These are phyloP conservation scores for Chlamydomonas eustigma DNA, from an alignment of 139 green algal species.

Conservation along the genomic window DNA sequence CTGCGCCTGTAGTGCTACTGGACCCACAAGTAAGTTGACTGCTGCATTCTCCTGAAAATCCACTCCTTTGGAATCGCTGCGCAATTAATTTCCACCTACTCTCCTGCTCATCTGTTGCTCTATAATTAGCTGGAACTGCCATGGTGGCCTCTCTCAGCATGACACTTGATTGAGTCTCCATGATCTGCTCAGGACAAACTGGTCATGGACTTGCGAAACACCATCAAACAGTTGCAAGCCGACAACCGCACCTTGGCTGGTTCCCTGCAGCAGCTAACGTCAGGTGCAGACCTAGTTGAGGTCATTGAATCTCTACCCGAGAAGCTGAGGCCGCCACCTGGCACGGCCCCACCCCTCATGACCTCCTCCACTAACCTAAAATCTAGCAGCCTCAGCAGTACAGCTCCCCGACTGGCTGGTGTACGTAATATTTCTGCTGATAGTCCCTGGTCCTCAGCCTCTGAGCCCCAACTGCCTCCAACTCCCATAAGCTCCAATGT, in stretches of 20 bases:
- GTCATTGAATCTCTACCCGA: constrained; percentile 42
- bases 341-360: constrained; percentile 2
- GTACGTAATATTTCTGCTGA: neutral
- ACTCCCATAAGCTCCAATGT: constrained; percentile 2
- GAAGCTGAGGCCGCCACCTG: constrained; percentile 18
- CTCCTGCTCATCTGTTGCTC: too few species aligned
- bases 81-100: too few species aligned
- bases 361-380: too few species aligned
- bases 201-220: constrained; percentile 57
- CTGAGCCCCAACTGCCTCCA: neutral
- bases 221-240: constrained; percentile 44
- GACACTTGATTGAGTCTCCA: too few species aligned
- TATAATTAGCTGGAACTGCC: too few species aligned
- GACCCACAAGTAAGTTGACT: constrained; percentile 23
- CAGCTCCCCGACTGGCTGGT: neutral
- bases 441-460: neutral
- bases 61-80: too few species aligned
- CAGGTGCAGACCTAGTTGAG: constrained; percentile 20
- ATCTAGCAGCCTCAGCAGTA: too few species aligned
- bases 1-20: constrained; percentile 15
- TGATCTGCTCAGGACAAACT: constrained; percentile 33
- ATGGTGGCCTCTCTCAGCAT: too few species aligned
- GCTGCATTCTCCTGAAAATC: too few species aligned
- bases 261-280: constrained; percentile 34
- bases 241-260: constrained; percentile 49